Conservation (phyloP, 106 monocot genomes). For the Hemerocallis citrina region DNA sequence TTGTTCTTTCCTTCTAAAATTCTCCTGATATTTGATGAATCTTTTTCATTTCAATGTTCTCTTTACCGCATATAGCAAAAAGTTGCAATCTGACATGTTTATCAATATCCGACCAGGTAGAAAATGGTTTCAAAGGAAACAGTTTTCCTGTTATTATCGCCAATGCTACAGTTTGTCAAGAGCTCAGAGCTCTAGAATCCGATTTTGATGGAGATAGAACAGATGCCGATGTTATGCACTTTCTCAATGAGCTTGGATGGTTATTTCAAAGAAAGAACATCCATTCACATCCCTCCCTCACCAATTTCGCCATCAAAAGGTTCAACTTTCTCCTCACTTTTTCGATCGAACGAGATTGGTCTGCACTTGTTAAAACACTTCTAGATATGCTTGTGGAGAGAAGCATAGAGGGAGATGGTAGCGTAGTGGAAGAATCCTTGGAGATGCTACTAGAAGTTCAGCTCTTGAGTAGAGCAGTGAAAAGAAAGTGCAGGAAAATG, state of each 20-base stretch:
- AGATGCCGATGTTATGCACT: conserved; percentile 61
- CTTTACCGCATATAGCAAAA: background rate
- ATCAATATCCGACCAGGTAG: conserved; percentile 43
- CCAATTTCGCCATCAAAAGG: conserved; percentile 47
- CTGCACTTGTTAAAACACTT: conserved; percentile 45
- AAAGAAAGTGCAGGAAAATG: conserved; percentile 77
- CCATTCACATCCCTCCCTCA: background rate
- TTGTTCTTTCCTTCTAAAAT: background rate
- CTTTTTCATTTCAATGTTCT: background rate
- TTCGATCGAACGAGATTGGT: conserved; percentile 77
- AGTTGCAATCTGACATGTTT: too few species aligned
- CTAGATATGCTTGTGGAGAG: conserved; percentile 64
- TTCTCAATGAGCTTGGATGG: conserved; percentile 97
- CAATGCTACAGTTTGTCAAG: conserved; percentile 59
- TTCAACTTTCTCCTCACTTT: conserved; percentile 78
- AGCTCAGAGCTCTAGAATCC: conserved; percentile 66
- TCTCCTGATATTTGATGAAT: background rate
- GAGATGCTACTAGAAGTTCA: conserved; percentile 64
- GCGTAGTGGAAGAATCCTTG: conserved; percentile 35
- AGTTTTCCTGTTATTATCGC: conserved; percentile 87
- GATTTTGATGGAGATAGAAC: conserved; percentile 40
- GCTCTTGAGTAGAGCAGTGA: conserved; percentile 78
- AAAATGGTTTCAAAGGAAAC: conserved; percentile 94
- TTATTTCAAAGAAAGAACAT: conserved; percentile 62
- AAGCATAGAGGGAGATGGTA: conserved; percentile 16